Evolutionary conservation across 352 stramenopile genomes (phyloP).

Genomic region (Peronospora destructor): DNA sequence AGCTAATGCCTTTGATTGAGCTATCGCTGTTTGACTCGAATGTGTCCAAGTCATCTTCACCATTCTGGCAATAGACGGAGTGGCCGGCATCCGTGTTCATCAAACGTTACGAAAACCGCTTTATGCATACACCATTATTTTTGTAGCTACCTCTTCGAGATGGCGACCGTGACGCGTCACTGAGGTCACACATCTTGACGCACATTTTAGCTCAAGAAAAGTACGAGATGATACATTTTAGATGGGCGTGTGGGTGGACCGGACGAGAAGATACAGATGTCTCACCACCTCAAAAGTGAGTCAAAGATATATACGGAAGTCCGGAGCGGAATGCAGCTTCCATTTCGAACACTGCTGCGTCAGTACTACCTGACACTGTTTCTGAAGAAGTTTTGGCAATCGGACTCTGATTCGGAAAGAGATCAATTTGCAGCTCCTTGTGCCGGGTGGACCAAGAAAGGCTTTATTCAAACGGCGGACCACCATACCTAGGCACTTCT

Average conservation of each 20-base stretch:
- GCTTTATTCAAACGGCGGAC: neutral
- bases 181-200: slow-evolving; percentile 1
- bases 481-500: slow-evolving; percentile 1
- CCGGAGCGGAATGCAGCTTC: neutral
- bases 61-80: slow-evolving; percentile 1
- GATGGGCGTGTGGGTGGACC: slow-evolving; percentile 16
- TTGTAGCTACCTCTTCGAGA: neutral
- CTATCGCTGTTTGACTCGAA: no score
- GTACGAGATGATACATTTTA: slow-evolving; percentile 4
- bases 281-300: neutral
- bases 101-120: slow-evolving; percentile 7
- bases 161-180: slow-evolving; percentile 12
- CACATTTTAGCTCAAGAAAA: neutral
- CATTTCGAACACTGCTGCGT: neutral
- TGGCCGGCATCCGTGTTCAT: neutral
- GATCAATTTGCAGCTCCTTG: neutral
- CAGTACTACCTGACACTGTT: neutral
- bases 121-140: neutral
- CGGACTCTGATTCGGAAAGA: neutral
- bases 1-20: no score
- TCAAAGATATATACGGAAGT: neutral
- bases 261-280: slow-evolving; percentile 6
- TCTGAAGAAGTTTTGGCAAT: neutral
- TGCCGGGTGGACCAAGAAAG: slow-evolving; percentile 7
- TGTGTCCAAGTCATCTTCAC: no score